A percentile compares a stretch with the other conserved stretches of the same genome.
phyloP scores from a whole-genome alignment of 148 eudicot species.

The Rhododendron henanense region DNA sequence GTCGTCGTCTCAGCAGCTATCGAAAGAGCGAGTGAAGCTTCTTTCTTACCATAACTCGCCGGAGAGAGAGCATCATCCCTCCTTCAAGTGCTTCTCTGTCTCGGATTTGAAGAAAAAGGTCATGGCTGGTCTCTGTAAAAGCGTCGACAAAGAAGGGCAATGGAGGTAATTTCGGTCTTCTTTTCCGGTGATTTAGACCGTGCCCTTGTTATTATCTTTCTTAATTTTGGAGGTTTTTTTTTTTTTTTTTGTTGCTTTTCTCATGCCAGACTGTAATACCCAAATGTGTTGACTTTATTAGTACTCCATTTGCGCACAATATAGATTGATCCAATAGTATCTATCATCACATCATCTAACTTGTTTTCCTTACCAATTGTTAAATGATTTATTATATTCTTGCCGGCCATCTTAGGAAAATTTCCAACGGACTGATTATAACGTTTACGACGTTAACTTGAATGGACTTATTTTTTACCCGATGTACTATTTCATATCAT shows the following conservation, averaged over 20 bases:
- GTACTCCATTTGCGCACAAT: neutral
- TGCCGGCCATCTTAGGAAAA: neutral
- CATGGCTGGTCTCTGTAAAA: slow-evolving; percentile 61
- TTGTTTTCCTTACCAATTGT: neutral
- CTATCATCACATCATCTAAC: neutral
- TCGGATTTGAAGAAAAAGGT: slow-evolving; percentile 85
- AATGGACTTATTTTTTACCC: neutral
- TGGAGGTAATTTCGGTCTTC: slow-evolving; percentile 68
- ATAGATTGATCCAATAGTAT: neutral
- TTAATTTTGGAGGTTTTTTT: no score
- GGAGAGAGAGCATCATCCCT: slow-evolving; percentile 33
- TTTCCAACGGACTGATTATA: neutral
- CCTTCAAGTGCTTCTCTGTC: slow-evolving; percentile 82
- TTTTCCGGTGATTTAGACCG: neutral
- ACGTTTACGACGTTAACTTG: neutral
- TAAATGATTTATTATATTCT: neutral
- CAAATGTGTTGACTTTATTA: neutral
- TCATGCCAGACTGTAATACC: neutral
- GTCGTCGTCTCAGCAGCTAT: slow-evolving; percentile 39
- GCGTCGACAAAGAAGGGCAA: slow-evolving; percentile 74
- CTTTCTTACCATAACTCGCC: slow-evolving; percentile 31
- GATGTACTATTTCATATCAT: neutral
- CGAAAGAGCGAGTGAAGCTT: slow-evolving; percentile 70
- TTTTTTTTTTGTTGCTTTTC: neutral
- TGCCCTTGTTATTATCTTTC: neutral